Evolutionary conservation across 768 basidiomycete genomes (phyloP).

Genomic region (Holtermannia corniformis): DNA sequence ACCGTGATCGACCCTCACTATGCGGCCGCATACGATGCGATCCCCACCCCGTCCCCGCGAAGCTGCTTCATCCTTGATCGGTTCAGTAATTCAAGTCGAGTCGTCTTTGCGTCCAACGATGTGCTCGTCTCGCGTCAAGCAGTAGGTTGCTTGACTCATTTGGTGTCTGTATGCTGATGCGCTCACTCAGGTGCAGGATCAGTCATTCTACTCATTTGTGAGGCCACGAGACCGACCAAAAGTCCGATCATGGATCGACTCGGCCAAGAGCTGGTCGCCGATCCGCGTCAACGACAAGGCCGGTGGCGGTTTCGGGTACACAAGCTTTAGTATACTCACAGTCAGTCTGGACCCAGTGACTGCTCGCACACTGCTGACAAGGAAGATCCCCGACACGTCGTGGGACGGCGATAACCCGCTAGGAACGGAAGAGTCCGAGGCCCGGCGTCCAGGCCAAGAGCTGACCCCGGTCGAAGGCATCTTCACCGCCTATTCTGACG

Average conservation of each 20-base stretch:
- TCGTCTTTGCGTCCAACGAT: slow-evolving; percentile 30
- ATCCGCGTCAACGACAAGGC: slow-evolving; percentile 12
- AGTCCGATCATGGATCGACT: slow-evolving; percentile 20
- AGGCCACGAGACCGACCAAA: slow-evolving; percentile 20
- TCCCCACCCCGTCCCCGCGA: slow-evolving; percentile 6
- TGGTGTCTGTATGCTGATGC: neutral
- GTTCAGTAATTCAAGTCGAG: slow-evolving; percentile 24
- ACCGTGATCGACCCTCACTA: neutral
- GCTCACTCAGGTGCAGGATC: slow-evolving; percentile 11
- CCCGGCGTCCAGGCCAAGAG: slow-evolving; percentile 25
- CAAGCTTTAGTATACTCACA: slow-evolving; percentile 20
- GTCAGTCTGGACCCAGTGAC: slow-evolving; percentile 7
- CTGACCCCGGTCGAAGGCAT: slow-evolving; percentile 35
- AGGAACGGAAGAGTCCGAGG: slow-evolving; percentile 31
- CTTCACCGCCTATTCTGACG: slow-evolving; percentile 30
- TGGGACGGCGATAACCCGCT: slow-evolving; percentile 17
- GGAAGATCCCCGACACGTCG: slow-evolving; percentile 30
- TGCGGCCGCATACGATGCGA: neutral
- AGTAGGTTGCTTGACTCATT: slow-evolving; percentile 10
- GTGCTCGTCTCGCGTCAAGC: slow-evolving; percentile 14
- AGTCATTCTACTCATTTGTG: slow-evolving; percentile 31
- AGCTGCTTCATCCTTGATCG: slow-evolving; percentile 33
- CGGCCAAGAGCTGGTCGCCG: slow-evolving; percentile 23
- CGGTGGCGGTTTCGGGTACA: slow-evolving; percentile 22
- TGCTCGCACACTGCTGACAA: neutral